Evolutionary conservation across 2,329 filamentous ascomycete species (phyloP).

Genomic region (Fusarium tricinctum): DNA sequence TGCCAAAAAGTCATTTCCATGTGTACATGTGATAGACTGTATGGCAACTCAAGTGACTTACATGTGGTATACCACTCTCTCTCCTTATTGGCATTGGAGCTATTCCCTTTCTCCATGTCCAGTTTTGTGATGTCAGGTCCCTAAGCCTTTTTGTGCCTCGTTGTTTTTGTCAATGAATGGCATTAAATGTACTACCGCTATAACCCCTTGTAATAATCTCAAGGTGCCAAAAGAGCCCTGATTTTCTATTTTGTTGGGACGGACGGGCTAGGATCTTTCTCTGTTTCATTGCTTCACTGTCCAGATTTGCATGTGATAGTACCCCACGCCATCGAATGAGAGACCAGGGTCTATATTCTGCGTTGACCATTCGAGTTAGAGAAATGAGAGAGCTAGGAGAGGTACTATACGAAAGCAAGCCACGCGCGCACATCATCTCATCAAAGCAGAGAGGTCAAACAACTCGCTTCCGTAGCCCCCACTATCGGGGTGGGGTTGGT

Average conservation of each 20-base stretch:
- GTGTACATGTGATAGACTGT: too few relatives aligned
- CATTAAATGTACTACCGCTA: slow-evolving; percentile 1
- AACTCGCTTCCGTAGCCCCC: slow-evolving; percentile 42
- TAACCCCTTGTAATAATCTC: slow-evolving; percentile 1
- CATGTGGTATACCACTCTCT: too few relatives aligned
- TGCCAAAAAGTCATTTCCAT: too few relatives aligned
- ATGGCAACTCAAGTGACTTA: too few relatives aligned
- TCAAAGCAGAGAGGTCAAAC: slow-evolving; percentile 17
- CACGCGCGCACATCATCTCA: slow-evolving; percentile 20
- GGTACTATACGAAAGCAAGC: slow-evolving; percentile 9
- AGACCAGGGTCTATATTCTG: slow-evolving; percentile 26
- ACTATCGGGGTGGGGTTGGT: slow-evolving; percentile 43
- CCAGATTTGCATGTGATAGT: slow-evolving; percentile 41
- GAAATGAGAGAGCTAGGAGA: slow-evolving; percentile 22
- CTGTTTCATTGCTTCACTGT: neutral
- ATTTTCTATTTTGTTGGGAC: slow-evolving; percentile 22
- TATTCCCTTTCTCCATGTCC: neutral
- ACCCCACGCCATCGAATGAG: slow-evolving; percentile 33
- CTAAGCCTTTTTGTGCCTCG: neutral
- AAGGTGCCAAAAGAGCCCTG: slow-evolving; percentile 4
- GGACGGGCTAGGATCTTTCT: slow-evolving; percentile 17
- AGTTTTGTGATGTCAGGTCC: neutral
- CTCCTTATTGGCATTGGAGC: too few relatives aligned
- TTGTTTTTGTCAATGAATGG: slow-evolving; percentile 21
- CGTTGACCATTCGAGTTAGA: slow-evolving; percentile 6